phyloP scores from a whole-genome alignment of 441 rosid genomes.

The Populus hybrid region DNA sequence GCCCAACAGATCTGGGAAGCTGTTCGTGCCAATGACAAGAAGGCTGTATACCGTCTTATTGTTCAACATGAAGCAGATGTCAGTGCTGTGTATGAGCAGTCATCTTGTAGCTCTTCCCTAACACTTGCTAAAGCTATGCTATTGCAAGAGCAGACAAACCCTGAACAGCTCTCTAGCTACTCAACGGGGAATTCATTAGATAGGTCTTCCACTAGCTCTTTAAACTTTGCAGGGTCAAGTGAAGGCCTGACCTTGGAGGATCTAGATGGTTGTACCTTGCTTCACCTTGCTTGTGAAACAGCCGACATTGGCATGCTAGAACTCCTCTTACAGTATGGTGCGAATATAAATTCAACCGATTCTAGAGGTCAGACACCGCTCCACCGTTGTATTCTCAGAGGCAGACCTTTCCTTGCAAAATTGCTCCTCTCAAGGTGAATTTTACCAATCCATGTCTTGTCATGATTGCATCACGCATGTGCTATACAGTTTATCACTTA shows the following conservation, averaged over 20 bases:
- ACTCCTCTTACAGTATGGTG: constrained; percentile 94
- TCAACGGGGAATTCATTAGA: constrained; percentile 56
- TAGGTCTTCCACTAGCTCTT: constrained; percentile 63
- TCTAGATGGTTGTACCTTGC: constrained; percentile 71
- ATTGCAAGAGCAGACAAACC: constrained; percentile 63
- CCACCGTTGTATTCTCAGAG: constrained; percentile 63
- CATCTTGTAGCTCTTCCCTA: constrained; percentile 53
- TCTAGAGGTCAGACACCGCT: constrained; percentile 82
- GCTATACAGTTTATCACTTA: constrained; percentile 2
- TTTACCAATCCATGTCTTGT: constrained; percentile 6
- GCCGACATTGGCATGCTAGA: constrained; percentile 97
- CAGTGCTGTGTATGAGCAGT: constrained; percentile 59
- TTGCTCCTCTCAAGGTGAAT: constrained; percentile 81
- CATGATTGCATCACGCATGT: background rate
- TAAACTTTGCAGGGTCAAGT: constrained; percentile 42
- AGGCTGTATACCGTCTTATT: constrained; percentile 80
- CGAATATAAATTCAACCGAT: constrained; percentile 71
- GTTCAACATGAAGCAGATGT: constrained; percentile 78
- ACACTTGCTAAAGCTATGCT: constrained; percentile 88
- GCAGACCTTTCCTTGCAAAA: constrained; percentile 67
- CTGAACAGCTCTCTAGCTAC: constrained; percentile 51
- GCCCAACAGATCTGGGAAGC: constrained; percentile 90
- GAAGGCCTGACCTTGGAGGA: constrained; percentile 52
- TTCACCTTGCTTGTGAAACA: constrained; percentile 97
- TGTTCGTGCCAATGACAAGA: constrained; percentile 87